A percentile compares a stretch with the other conserved stretches of the same genome.
These are phyloP conservation scores for Candolleomyces aberdarensis DNA, from an alignment of 768 basidiomycete genomes.

Conservation along the genomic window DNA sequence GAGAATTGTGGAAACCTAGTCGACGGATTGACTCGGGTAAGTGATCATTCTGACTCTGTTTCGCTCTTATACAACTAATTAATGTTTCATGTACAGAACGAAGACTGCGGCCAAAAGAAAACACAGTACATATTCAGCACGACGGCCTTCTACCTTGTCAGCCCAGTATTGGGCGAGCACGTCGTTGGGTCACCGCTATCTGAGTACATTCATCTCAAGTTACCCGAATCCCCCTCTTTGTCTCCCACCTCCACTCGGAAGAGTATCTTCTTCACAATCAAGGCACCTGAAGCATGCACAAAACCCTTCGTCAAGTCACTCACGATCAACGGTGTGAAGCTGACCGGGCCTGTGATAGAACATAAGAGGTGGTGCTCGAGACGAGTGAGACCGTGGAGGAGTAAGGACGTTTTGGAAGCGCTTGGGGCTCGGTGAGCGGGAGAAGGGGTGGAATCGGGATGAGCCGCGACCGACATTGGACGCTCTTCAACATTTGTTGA, in stretches of 20 bases:
- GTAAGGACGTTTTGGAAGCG: no score
- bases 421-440: no score
- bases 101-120: conserved; percentile 90
- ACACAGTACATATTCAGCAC: conserved; percentile 85
- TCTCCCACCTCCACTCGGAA: not conserved
- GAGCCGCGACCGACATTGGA: no score
- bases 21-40: conserved; percentile 69
- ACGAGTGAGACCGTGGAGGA: conserved; percentile 50
- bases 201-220: conserved; percentile 49
- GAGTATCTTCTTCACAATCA: conserved; percentile 42
- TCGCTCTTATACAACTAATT: not conserved
- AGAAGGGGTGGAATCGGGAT: no score
- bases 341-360: conserved; percentile 46
- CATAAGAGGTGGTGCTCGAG: conserved; percentile 59
- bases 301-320: conserved; percentile 62
- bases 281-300: conserved; percentile 52
- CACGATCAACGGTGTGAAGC: conserved; percentile 47
- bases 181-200: conserved; percentile 66
- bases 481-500: no score
- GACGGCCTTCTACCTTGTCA: conserved; percentile 82
- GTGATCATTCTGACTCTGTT: conserved; percentile 18
- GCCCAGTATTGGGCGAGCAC: conserved; percentile 74
- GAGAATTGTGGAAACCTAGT: conserved; percentile 66
- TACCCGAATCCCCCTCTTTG: conserved; percentile 38
- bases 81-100: conserved; percentile 50